Evolutionary conservation across 305 asterid genomes (phyloP).

Genomic region (Rubia occidens): DNA sequence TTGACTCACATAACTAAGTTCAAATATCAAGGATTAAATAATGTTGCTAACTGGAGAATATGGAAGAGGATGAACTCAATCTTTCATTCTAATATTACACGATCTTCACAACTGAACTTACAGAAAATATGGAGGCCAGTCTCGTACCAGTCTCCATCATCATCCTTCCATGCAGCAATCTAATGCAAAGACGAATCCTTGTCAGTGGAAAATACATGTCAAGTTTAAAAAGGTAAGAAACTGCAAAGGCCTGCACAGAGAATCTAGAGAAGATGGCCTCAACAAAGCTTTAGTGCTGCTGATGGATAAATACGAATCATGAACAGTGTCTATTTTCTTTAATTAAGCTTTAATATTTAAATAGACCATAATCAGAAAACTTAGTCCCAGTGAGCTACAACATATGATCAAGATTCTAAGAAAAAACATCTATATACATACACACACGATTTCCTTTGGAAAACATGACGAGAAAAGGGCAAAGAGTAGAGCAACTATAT

Average conservation of each 20-base stretch:
- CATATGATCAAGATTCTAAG: background rate
- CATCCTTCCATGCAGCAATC: conserved; percentile 99
- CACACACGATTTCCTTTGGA: background rate
- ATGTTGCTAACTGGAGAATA: background rate
- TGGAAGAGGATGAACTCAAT: conserved; percentile 5
- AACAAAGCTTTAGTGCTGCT: background rate
- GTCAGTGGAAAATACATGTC: conserved; percentile 16
- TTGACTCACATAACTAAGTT: background rate
- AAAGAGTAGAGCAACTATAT: background rate
- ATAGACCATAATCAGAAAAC: background rate
- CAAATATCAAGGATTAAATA: background rate
- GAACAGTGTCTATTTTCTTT: background rate
- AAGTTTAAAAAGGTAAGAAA: no score
- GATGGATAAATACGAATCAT: background rate
- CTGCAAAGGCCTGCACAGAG: background rate
- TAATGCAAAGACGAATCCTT: conserved; percentile 20
- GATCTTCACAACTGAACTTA: conserved; percentile 33
- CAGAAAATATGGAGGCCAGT: conserved; percentile 96
- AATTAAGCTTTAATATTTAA: background rate
- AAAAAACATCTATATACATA: background rate
- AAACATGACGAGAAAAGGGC: background rate
- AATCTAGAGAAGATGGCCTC: background rate
- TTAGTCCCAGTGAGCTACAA: background rate
- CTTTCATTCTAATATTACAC: background rate
- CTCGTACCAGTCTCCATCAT: conserved; percentile 96